Base-by-base conservation (phyloP, 495 filamentous ascomycete genomes). In the Lasiosphaeris hirsuta region DNA sequence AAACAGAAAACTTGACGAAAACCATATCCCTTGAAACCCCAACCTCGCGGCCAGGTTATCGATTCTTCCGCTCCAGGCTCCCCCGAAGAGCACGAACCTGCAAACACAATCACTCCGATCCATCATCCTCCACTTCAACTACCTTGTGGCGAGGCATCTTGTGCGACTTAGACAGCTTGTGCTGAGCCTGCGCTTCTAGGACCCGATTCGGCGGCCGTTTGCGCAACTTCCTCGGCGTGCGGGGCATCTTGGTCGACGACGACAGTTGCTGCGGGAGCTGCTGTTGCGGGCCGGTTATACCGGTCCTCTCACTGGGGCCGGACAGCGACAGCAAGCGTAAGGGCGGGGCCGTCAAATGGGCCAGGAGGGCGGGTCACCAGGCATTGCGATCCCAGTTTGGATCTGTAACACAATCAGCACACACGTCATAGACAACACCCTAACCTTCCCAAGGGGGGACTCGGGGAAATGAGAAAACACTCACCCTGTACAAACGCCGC, bases 401-500 rank as follows among this genome's bases (percentile, higher is more conserved):
- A 70, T 89, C 86, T 88, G 62, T 57, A 19, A 14, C 15, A 3
- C 37, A 13, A 15, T 6, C 13, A 1, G 38, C 50, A 49, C 7
- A 9, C 10, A 7, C 17, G 34, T 13, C 10, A n/a, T 34, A 15
- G 41, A 30, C 23, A 30, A 2, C 37, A 23, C 43, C 42, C 1
- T 18, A n/a, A n/a, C 35, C 19, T 34, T 44, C 14, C 17, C 10
- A 33, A 23, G 36, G 11, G 52, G 19, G 35, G n/a, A n/a, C n/a
- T 49, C 9, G 5, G 15, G 10, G 14, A 50, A 0, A 34, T 47
- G 7, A 13, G 11, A 38, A 17, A 34, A 44, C 6, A 82, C 88
- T 69, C 62, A 95, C 92, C 92, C 71, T 98, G 94, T 68, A 98
- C 93, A 75, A 96, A 98, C 51, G 88, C 88, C 15, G 90, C 92